Evolutionary conservation across 2,329 filamentous ascomycete species (phyloP).

Genomic region (Pseudocercospora macadamiae): DNA sequence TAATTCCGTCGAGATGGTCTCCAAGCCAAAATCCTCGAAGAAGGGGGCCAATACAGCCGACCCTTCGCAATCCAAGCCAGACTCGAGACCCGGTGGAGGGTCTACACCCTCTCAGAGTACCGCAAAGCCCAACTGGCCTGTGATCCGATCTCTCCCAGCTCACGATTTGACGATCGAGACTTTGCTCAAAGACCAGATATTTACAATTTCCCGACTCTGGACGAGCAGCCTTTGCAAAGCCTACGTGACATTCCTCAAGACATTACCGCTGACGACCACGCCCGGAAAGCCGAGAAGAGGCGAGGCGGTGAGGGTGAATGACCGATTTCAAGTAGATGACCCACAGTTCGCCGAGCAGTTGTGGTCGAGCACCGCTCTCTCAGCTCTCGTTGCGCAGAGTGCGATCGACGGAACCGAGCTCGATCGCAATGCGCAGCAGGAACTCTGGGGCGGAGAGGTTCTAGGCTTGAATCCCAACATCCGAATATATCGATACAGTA

Average conservation of each 20-base stretch:
- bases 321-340: conserved; percentile 84
- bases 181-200: conserved; percentile 66
- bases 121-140: conserved; percentile 66
- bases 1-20: not conserved
- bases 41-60: not conserved
- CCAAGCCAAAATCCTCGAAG: not conserved
- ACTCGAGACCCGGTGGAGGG: not conserved
- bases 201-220: conserved; percentile 74
- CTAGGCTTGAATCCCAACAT: conserved; percentile 88
- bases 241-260: conserved; percentile 73
- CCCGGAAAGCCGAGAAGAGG: conserved; percentile 77
- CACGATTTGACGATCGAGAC: conserved; percentile 64
- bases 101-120: not conserved
- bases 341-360: conserved; percentile 70
- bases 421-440: conserved; percentile 36
- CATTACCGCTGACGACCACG: conserved; percentile 74
- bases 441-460: conserved; percentile 75
- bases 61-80: not conserved
- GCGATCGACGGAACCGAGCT: conserved; percentile 36
- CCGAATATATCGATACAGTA: conserved; percentile 81
- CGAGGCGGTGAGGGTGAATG: conserved; percentile 83
- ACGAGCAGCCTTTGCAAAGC: conserved; percentile 73
- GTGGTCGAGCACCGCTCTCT: conserved; percentile 77
- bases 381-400: conserved; percentile 56
- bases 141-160: conserved; percentile 69